Conservation (phyloP, 768 basidiomycete genomes). For the Gloeophyllum trabeum region DNA sequence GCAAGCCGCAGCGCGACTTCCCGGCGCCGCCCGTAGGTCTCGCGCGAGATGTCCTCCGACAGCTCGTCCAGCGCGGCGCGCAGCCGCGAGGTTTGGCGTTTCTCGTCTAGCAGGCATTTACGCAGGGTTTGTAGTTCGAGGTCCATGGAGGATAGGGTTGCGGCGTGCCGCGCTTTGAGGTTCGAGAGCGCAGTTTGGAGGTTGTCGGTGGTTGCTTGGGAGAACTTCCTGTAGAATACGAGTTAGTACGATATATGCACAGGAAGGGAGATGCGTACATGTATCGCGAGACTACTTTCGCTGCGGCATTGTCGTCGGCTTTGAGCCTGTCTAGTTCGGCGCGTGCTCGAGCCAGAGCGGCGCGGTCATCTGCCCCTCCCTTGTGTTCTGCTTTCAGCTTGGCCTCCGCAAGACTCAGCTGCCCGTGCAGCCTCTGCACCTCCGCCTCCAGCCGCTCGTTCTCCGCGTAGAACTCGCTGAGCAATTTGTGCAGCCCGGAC, state of each 20-base stretch:
- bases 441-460: constrained; percentile 34
- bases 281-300: constrained; percentile 77
- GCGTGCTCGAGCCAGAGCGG: constrained; percentile 31
- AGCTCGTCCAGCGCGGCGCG: constrained; percentile 56
- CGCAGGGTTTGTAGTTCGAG: constrained; percentile 35
- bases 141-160: constrained; percentile 46
- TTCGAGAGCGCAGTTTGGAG: constrained; percentile 51
- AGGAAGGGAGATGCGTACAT: constrained; percentile 39
- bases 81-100: constrained; percentile 33
- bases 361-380: constrained; percentile 28
- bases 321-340: constrained; percentile 42
- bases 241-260: background rate
- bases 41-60: constrained; percentile 58
- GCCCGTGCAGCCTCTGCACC: constrained; percentile 10
- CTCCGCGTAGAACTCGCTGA: constrained; percentile 37
- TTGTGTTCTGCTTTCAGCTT: constrained; percentile 35
- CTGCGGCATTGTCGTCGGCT: constrained; percentile 64
- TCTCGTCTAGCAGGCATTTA: constrained; percentile 30
- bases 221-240: constrained; percentile 57
- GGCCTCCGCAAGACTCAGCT: constrained; percentile 22
- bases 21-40: constrained; percentile 59
- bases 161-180: constrained; percentile 49
- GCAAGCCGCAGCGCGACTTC: constrained; percentile 58
- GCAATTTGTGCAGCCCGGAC: constrained; percentile 32
- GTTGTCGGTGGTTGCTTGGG: constrained; percentile 57